phyloP scores from a whole-genome alignment of 768 basidiomycete species.

The Leccinellum albellum region DNA sequence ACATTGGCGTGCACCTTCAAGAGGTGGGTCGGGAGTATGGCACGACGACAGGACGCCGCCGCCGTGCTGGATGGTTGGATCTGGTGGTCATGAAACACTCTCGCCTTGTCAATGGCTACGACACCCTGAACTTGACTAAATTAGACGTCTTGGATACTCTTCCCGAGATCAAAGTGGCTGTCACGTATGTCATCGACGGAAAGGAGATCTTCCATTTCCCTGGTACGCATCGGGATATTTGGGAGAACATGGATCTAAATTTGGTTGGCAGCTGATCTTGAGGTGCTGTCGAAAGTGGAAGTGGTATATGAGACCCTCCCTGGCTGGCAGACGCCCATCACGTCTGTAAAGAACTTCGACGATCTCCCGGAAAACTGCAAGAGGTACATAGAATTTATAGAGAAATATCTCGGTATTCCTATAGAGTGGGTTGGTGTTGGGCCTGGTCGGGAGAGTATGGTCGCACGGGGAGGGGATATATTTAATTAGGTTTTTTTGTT shows the following conservation, averaged over 20 bases:
- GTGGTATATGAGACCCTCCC: constrained; percentile 87
- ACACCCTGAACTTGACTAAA: constrained; percentile 90
- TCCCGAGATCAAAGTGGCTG: constrained; percentile 81
- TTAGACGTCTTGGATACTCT: constrained; percentile 88
- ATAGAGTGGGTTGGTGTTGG: constrained; percentile 95
- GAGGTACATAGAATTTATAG: constrained; percentile 85
- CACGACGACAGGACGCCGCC: constrained; percentile 84
- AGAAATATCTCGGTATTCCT: constrained; percentile 64
- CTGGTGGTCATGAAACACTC: constrained; percentile 93
- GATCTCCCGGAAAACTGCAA: constrained; percentile 81
- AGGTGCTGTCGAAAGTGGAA: constrained; percentile 69
- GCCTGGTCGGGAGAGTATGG: constrained; percentile 79
- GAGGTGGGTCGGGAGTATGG: constrained; percentile 93
- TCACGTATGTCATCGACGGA: constrained; percentile 75
- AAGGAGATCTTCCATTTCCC: constrained; percentile 83
- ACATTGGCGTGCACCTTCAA: constrained; percentile 82
- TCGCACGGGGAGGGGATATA: constrained; percentile 26
- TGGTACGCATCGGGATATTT: constrained; percentile 44
- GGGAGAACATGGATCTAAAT: neutral
- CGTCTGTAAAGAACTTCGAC: constrained; percentile 55
- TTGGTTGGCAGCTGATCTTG: constrained; percentile 67
- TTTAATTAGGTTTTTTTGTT: constrained; percentile 19
- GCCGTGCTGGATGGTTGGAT: constrained; percentile 98
- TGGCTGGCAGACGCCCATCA: constrained; percentile 86
- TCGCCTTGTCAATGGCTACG: constrained; percentile 92